Conservation (phyloP, 2,329 filamentous ascomycete genomes). For the Tolypocladium ophioglossoides region DNA sequence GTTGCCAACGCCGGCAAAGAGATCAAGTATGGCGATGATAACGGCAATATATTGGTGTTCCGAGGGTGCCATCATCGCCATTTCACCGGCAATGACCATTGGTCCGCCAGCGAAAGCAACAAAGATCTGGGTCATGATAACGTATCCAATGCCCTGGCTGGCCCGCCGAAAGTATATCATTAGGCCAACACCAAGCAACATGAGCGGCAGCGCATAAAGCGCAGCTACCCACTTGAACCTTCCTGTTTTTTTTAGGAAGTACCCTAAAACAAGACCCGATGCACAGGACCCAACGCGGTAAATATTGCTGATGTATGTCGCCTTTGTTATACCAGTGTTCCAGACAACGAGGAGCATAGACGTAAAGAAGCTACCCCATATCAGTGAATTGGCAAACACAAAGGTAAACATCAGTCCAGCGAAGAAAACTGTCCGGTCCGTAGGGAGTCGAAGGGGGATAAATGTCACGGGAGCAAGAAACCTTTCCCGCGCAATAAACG, state of each 20-base stretch:
- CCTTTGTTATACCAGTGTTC: conserved; percentile 21
- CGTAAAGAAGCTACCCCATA: conserved; percentile 28
- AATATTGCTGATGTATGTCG: conserved; percentile 32
- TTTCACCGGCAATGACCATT: conserved; percentile 48
- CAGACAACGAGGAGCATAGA: conserved; percentile 29
- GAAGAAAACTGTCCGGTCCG: conserved; percentile 25
- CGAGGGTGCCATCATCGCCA: conserved; percentile 48
- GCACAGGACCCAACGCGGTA: conserved; percentile 34
- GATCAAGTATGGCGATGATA: conserved; percentile 47
- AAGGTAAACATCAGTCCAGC: conserved; percentile 24
- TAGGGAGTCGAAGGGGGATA: conserved; percentile 35
- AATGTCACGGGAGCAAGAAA: conserved; percentile 41
- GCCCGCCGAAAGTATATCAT: conserved; percentile 51
- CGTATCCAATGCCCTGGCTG: conserved; percentile 36
- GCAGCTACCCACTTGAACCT: conserved; percentile 41
- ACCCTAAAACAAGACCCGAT: conserved; percentile 27
- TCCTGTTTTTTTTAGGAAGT: conserved; percentile 32
- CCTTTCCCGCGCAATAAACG: conserved; percentile 37
- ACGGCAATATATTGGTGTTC: conserved; percentile 50
- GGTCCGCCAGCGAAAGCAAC: conserved; percentile 50
- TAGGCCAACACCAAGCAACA: conserved; percentile 43
- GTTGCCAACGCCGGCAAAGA: conserved; percentile 50
- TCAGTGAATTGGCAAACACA: conserved; percentile 22
- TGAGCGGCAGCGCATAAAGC: conserved; percentile 40
- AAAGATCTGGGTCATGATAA: conserved; percentile 53